Percentiles rank a stretch among this genome's conserved stretches.
These are phyloP conservation scores for Dictyostelium firmibasis DNA, from an alignment of 78 protist species.

Conservation along the genomic window DNA sequence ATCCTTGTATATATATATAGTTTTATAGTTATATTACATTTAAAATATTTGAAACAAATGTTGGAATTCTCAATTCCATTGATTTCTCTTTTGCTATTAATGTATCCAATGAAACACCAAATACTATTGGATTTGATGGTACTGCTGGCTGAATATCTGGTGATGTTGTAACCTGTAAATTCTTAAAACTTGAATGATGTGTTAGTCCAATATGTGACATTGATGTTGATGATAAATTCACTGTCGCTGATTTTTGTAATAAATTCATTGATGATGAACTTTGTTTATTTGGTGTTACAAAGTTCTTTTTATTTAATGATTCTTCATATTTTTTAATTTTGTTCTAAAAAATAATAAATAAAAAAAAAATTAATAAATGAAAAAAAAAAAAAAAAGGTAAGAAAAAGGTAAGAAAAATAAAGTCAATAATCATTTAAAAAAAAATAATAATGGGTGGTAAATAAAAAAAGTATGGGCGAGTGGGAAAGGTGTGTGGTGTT, in stretches of 20 bases:
- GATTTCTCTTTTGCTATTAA: constrained; percentile 7
- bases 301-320: not conserved
- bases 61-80: constrained; percentile 11
- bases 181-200: not conserved
- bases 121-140: constrained; percentile 5
- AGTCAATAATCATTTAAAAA: not conserved
- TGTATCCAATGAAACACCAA: constrained; percentile 35
- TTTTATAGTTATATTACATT: too few species aligned
- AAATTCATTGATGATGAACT: not conserved
- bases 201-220: not conserved
- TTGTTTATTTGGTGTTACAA: not conserved
- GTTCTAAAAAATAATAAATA: not conserved
- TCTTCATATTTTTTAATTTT: constrained; percentile 24
- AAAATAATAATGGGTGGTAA: not conserved
- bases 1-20: not conserved
- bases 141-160: too few species aligned
- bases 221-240: constrained; percentile 6
- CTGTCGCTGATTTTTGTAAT: not conserved
- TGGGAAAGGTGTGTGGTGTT: too few species aligned
- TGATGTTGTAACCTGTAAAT: not conserved
- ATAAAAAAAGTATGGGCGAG: not conserved
- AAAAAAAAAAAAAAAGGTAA: not conserved
- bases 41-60: constrained; percentile 4
- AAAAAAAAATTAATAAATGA: too few species aligned
- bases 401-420: not conserved